Conservation (phyloP, 2,329 filamentous ascomycete species). For the Lecanicillium sp. region DNA sequence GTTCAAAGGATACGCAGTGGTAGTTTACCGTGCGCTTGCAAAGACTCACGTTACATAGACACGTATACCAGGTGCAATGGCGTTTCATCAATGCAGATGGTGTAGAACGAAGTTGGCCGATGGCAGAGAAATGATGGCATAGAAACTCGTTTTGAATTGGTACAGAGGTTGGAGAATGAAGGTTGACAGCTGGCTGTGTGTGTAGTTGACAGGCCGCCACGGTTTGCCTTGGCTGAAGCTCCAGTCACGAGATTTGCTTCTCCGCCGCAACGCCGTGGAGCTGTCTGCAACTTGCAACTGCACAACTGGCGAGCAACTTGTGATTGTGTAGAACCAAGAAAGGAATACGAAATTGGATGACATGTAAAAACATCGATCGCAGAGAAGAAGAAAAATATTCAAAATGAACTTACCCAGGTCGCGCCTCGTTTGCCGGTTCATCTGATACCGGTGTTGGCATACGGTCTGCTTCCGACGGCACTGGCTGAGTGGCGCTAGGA, state of each 20-base stretch:
- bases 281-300: neutral
- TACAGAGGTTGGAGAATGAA: neutral
- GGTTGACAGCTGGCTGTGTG: neutral
- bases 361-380: neutral
- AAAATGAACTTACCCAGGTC: constrained; percentile 7
- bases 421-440: neutral
- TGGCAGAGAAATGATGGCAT: neutral
- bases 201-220: neutral
- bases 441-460: constrained; percentile 7
- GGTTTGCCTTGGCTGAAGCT: constrained; percentile 6
- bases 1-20: constrained; percentile 1
- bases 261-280: neutral
- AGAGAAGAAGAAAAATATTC: neutral
- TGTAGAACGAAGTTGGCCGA: neutral
- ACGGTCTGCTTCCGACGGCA: constrained; percentile 3
- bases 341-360: neutral
- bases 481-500: neutral
- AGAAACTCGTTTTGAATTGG: neutral
- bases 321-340: neutral
- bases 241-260: constrained; percentile 9
- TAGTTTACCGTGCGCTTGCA: neutral
- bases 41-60: constrained; percentile 11
- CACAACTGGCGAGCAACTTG: neutral
- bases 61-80: neutral
- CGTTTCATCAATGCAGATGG: constrained; percentile 5